Percentiles rank a stretch among this genome's conserved stretches.
Evolutionary conservation across 441 rosid species (phyloP).

Genomic region (Hura crepitans): DNA sequence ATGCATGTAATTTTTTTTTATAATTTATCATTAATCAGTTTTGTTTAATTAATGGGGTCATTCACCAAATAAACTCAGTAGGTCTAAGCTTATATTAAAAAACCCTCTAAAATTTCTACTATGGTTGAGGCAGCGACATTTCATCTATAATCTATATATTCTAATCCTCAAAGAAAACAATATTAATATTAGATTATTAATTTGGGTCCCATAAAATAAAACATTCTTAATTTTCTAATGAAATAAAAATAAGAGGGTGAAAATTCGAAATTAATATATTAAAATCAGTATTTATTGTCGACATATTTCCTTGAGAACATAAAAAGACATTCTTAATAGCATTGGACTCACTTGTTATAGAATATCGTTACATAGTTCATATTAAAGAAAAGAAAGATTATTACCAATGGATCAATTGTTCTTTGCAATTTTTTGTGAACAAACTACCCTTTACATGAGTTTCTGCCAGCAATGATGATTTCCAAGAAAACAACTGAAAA

Average conservation of each 20-base stretch:
- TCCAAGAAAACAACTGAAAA: conserved; percentile 19
- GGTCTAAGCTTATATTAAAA: neutral
- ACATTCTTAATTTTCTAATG: no score
- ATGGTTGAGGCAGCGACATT: conserved; percentile 30
- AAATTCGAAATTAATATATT: no score
- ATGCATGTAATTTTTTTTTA: neutral
- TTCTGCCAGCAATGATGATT: conserved; percentile 12
- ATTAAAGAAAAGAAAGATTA: neutral
- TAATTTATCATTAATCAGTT: no score
- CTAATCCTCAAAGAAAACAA: neutral
- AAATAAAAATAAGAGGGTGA: no score
- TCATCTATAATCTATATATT: conserved; percentile 18
- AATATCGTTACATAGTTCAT: no score
- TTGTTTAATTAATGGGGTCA: neutral
- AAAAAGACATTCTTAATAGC: no score
- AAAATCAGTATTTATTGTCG: no score
- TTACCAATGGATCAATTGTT: no score
- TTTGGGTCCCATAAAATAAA: conserved; percentile 21
- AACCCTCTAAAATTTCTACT: conserved; percentile 20
- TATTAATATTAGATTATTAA: neutral
- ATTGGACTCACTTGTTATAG: conserved; percentile 10
- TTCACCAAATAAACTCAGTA: neutral
- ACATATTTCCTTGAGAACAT: no score
- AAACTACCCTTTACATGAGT: conserved; percentile 12
- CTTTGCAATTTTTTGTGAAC: neutral